Conservation (phyloP, 2,329 filamentous ascomycete genomes). For the Podosphaera fusca region DNA sequence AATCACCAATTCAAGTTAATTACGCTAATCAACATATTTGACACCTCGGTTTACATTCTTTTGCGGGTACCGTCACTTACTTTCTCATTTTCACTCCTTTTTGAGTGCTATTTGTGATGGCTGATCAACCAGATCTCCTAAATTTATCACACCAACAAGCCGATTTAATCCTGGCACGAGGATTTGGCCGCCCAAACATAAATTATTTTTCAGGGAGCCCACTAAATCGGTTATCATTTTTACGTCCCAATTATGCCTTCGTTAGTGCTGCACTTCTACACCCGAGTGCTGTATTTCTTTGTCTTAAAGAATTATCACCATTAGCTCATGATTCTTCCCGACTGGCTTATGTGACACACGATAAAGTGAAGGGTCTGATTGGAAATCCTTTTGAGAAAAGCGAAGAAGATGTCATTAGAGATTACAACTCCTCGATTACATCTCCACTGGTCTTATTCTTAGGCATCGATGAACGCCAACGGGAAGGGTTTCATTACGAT, state of each 20-base stretch:
- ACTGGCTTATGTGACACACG: constrained; percentile 44
- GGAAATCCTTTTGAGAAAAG: constrained; percentile 48
- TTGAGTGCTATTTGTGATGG: constrained; percentile 6
- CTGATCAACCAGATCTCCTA: constrained; percentile 14
- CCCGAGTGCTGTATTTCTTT: constrained; percentile 46
- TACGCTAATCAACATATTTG: no score
- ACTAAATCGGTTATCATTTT: constrained; percentile 58
- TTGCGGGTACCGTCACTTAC: neutral
- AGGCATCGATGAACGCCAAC: constrained; percentile 47
- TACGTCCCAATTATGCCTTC: constrained; percentile 48
- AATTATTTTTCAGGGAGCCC: constrained; percentile 70
- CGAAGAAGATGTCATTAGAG: constrained; percentile 50
- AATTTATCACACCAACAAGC: constrained; percentile 13
- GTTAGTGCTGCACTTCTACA: constrained; percentile 42
- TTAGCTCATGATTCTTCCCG: constrained; percentile 36
- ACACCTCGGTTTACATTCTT: neutral
- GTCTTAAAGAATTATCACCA: constrained; percentile 59
- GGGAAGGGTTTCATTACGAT: constrained; percentile 27
- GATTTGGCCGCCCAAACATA: constrained; percentile 56
- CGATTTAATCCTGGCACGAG: constrained; percentile 41
- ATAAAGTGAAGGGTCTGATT: constrained; percentile 47
- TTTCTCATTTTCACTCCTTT: no score
- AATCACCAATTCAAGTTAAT: no score
- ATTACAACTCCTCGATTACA: constrained; percentile 48
- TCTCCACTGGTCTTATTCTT: constrained; percentile 60